A percentile compares a stretch with the other conserved stretches of the same genome.
Evolutionary conservation across 345 rosid genomes (phyloP).

Genomic region (Reutealis trisperma): DNA sequence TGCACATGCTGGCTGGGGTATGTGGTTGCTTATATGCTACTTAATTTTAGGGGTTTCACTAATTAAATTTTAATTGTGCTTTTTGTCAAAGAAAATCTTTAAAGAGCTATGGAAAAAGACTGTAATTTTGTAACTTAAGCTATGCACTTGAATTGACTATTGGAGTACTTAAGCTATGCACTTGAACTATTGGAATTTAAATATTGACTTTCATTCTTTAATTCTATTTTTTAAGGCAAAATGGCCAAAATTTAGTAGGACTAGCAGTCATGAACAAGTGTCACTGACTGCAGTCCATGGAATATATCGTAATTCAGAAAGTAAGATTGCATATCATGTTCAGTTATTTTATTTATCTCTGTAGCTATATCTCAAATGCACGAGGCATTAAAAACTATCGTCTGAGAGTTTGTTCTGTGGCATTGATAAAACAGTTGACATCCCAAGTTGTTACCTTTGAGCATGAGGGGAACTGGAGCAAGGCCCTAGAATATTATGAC

Average conservation of each 20-base stretch:
- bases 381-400: neutral
- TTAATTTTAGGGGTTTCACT: neutral
- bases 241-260: neutral
- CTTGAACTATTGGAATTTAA: neutral
- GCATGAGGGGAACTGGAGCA: conserved; percentile 96
- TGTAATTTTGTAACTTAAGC: neutral
- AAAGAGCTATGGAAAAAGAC: neutral
- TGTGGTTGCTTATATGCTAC: neutral
- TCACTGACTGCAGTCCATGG: neutral
- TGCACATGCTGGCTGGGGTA: neutral
- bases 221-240: neutral
- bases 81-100: neutral
- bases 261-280: neutral
- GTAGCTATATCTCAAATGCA: neutral
- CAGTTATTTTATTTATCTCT: neutral
- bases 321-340: neutral
- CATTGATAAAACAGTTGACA: conserved; percentile 51
- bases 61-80: neutral
- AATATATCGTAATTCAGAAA: neutral
- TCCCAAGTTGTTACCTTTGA: conserved; percentile 92
- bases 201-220: neutral
- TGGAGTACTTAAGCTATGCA: neutral
- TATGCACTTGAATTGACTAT: neutral
- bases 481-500: conserved; percentile 94
- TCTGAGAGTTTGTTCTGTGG: conserved; percentile 22